These are phyloP conservation scores for Colletotrichum sublineola DNA, from an alignment of 2,329 filamentous ascomycete species.

Conservation along the genomic window DNA sequence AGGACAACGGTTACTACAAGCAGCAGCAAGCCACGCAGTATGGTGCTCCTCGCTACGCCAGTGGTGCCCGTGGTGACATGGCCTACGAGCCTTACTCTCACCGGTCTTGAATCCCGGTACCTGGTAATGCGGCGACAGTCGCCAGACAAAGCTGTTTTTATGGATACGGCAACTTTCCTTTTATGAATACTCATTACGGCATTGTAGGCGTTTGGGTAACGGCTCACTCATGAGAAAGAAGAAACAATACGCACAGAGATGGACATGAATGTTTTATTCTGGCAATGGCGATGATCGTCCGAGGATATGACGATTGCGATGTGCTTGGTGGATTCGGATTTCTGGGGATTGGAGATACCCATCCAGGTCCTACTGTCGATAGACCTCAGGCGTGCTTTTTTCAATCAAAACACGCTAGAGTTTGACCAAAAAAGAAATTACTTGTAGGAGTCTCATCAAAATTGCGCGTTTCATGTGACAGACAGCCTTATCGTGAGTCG, in stretches of 20 bases:
- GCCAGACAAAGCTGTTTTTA: constrained; percentile 13
- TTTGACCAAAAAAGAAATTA: background rate
- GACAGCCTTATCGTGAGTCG: constrained; percentile 1
- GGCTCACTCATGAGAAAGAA: constrained; percentile 35
- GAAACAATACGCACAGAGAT: constrained; percentile 20
- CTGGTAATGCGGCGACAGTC: background rate
- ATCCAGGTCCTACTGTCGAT: constrained; percentile 33
- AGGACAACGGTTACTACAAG: constrained; percentile 57
- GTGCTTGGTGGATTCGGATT: constrained; percentile 8
- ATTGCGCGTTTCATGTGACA: constrained; percentile 26
- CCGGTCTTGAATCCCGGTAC: constrained; percentile 56
- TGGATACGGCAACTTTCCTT: constrained; percentile 16
- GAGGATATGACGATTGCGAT: background rate
- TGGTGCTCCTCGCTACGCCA: constrained; percentile 56
- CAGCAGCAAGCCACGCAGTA: constrained; percentile 51
- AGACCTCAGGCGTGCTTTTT: constrained; percentile 35
- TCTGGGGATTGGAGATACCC: constrained; percentile 39
- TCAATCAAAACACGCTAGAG: constrained; percentile 22
- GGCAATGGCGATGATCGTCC: constrained; percentile 25
- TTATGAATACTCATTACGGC: constrained; percentile 11
- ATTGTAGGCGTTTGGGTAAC: constrained; percentile 41
- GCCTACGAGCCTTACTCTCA: constrained; percentile 77
- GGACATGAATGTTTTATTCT: constrained; percentile 33
- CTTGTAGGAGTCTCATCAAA: background rate
- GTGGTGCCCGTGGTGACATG: constrained; percentile 61